Percentiles rank a stretch among this genome's conserved stretches.
Conservation (phyloP, 169 alveolate genomes). For the Neospora caninum region DNA sequence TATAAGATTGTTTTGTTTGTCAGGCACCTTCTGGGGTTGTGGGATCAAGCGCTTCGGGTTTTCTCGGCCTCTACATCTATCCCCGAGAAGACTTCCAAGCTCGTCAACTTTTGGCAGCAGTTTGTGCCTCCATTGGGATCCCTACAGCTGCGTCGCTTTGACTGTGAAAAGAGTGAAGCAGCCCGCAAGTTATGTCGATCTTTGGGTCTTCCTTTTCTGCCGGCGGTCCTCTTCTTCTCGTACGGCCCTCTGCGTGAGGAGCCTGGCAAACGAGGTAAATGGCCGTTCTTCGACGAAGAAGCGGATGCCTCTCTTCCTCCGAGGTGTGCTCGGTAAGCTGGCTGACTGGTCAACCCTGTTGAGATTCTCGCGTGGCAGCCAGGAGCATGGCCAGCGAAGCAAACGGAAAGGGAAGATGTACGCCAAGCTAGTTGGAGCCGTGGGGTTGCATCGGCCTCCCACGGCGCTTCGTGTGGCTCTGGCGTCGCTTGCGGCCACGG, state of each 20-base stretch:
- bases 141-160: background rate
- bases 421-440: too few species aligned
- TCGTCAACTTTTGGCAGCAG: background rate
- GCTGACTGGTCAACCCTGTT: background rate
- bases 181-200: background rate
- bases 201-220: background rate
- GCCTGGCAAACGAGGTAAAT: background rate
- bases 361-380: background rate
- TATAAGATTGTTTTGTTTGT: background rate
- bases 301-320: background rate
- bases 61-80: background rate
- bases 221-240: background rate
- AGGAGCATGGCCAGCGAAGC: too few species aligned
- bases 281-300: background rate
- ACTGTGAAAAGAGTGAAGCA: background rate
- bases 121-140: background rate
- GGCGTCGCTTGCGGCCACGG: too few species aligned
- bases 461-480: too few species aligned
- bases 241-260: background rate
- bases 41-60: background rate
- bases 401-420: too few species aligned
- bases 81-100: background rate
- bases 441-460: too few species aligned
- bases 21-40: conserved; percentile 6
- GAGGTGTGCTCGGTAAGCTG: conserved; percentile 22